phyloP scores from a whole-genome alignment of 768 basidiomycete genomes.

The Mycena galopus region DNA sequence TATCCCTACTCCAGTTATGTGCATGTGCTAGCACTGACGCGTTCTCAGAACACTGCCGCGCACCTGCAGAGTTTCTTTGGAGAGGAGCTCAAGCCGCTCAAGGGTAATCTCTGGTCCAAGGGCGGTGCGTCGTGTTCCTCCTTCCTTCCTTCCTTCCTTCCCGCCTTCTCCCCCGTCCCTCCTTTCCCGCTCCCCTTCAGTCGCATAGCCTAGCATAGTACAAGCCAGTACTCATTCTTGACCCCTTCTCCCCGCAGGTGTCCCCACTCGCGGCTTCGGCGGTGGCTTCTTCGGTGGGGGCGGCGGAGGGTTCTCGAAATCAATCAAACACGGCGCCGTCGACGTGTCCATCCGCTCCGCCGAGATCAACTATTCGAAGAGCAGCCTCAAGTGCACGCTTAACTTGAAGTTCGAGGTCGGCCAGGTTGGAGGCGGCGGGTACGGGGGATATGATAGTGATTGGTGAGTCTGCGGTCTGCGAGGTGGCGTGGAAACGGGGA shows the following conservation, averaged over 20 bases:
- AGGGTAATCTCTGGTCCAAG: constrained; percentile 51
- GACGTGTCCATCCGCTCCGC: constrained; percentile 48
- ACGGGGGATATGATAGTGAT: constrained; percentile 14
- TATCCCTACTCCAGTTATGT: background rate
- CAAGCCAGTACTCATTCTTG: too few species aligned
- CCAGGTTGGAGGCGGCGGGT: constrained; percentile 38
- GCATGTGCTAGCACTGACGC: background rate
- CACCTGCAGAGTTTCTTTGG: constrained; percentile 50
- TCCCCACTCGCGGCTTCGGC: constrained; percentile 29
- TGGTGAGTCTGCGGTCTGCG: too few species aligned
- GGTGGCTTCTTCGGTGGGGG: constrained; percentile 35
- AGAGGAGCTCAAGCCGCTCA: constrained; percentile 50
- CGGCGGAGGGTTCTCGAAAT: constrained; percentile 50
- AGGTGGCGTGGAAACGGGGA: too few species aligned
- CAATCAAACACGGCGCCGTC: constrained; percentile 49
- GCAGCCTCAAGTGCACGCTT: constrained; percentile 55
- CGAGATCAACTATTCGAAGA: constrained; percentile 56
- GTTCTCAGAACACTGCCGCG: constrained; percentile 32
- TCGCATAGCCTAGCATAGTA: too few species aligned
- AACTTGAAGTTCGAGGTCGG: constrained; percentile 55
- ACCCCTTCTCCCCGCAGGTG: constrained; percentile 17
- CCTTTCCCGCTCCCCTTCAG: background rate
- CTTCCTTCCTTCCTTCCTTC: background rate
- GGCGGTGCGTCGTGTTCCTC: constrained; percentile 43
- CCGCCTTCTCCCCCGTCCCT: background rate